Conservation (phyloP, 2,329 filamentous ascomycete genomes). For the Fusarium sp. region DNA sequence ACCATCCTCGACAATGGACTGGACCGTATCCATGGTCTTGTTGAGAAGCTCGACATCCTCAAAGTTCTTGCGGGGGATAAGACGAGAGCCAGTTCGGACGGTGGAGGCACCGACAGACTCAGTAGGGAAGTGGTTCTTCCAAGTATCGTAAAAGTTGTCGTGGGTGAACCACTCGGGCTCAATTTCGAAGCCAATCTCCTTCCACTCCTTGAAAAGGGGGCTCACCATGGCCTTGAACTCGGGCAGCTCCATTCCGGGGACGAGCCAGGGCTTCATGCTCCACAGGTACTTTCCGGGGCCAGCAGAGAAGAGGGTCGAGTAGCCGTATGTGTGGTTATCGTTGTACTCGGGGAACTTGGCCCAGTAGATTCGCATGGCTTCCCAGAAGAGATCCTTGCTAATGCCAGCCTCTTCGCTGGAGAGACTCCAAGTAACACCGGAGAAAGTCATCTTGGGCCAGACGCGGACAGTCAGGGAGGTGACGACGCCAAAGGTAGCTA, state of each 20-base stretch:
- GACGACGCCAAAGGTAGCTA: constrained; percentile 53
- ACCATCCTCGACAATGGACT: constrained; percentile 36
- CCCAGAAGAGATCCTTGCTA: constrained; percentile 47
- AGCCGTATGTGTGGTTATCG: constrained; percentile 43
- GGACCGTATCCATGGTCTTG: constrained; percentile 35
- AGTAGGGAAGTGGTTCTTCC: constrained; percentile 52
- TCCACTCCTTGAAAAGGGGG: constrained; percentile 45
- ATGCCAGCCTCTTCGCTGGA: constrained; percentile 42
- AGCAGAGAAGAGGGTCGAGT: constrained; percentile 36
- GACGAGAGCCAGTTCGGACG: constrained; percentile 49
- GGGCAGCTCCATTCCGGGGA: constrained; percentile 46
- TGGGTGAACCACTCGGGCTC: constrained; percentile 47
- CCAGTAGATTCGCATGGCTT: constrained; percentile 47
- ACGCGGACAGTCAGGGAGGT: constrained; percentile 49
- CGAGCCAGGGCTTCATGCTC: constrained; percentile 48
- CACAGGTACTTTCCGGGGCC: constrained; percentile 40
- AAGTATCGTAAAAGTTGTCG: constrained; percentile 50
- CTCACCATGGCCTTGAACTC: constrained; percentile 47
- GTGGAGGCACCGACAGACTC: constrained; percentile 34
- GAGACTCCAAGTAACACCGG: constrained; percentile 50
- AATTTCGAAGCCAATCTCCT: constrained; percentile 42
- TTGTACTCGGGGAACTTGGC: constrained; percentile 45
- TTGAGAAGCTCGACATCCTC: constrained; percentile 27
- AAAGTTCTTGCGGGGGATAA: constrained; percentile 50
- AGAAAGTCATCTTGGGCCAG: constrained; percentile 46